These are phyloP conservation scores for Moesziomyces sp. DNA, from an alignment of 1,284 basidiomycete species.

Conservation along the genomic window DNA sequence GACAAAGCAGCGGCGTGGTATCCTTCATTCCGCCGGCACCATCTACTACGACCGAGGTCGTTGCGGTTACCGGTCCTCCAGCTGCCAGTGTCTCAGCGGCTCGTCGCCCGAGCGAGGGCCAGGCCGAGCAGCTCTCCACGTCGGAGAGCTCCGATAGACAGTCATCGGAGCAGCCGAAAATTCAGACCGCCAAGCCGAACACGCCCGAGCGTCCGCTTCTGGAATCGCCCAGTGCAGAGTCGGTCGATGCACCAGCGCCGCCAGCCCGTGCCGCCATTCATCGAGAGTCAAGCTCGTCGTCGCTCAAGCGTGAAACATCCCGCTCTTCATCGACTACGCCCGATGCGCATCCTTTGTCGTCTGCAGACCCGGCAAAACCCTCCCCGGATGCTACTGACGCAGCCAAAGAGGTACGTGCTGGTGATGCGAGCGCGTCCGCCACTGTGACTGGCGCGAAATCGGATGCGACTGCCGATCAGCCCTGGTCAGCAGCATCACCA, in stretches of 20 bases:
- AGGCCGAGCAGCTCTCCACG: neutral
- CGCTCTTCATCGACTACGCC: neutral
- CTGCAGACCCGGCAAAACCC: neutral
- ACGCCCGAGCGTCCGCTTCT: neutral
- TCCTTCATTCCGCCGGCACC: conserved; percentile 49
- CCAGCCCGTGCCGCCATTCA: neutral
- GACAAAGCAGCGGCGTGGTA: conserved; percentile 23
- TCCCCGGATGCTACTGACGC: neutral
- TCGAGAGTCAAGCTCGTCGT: neutral
- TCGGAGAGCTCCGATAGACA: neutral
- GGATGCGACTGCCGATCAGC: conserved; percentile 6
- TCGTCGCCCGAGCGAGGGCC: neutral
- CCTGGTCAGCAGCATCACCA: neutral
- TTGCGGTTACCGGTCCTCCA: conserved; percentile 16
- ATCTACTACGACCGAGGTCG: conserved; percentile 31
- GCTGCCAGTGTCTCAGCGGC: conserved; percentile 1
- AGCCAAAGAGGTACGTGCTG: no score
- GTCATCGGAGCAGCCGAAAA: neutral
- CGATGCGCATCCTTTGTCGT: neutral
- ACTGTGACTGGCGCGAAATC: conserved; percentile 1
- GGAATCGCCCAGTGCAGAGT: neutral
- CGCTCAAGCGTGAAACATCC: neutral
- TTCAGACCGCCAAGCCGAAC: neutral
- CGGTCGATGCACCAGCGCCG: neutral
- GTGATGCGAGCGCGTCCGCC: neutral